Conservation (phyloP, 129 eudicot genomes). For the Saussurea involucrata region DNA sequence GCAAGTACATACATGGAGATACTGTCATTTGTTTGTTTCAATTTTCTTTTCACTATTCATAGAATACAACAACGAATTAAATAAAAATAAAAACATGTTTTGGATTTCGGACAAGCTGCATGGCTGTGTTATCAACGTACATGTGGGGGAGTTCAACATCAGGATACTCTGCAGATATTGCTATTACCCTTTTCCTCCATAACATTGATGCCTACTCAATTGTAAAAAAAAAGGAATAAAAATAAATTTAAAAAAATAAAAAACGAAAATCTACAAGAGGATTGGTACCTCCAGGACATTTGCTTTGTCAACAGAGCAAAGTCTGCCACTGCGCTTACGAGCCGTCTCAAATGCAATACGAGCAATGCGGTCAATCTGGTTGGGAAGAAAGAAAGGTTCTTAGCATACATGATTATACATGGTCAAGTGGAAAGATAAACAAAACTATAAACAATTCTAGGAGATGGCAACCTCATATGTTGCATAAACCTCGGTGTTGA, state of each 20-base stretch:
- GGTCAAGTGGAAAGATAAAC: neutral
- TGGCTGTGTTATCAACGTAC: conserved; percentile 98
- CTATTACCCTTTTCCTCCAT: conserved; percentile 82
- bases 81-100: conserved; percentile 55
- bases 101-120: conserved; percentile 96
- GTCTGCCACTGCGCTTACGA: conserved; percentile 77
- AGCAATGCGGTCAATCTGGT: conserved; percentile 94
- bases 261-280: neutral
- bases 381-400: neutral
- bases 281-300: conserved; percentile 85
- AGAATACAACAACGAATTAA: neutral
- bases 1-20: conserved; percentile 32
- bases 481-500: conserved; percentile 91
- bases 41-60: neutral
- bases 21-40: neutral
- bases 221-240: neutral
- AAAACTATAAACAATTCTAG: neutral
- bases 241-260: neutral
- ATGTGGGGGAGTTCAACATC: conserved; percentile 95
- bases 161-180: conserved; percentile 75
- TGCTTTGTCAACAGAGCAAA: conserved; percentile 98
- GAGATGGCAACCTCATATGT: conserved; percentile 58
- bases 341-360: conserved; percentile 95
- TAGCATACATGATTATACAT: neutral
- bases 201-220: conserved; percentile 76